phyloP scores from a whole-genome alignment of 2,329 filamentous ascomycete genomes.

The Colletotrichum karsti region DNA sequence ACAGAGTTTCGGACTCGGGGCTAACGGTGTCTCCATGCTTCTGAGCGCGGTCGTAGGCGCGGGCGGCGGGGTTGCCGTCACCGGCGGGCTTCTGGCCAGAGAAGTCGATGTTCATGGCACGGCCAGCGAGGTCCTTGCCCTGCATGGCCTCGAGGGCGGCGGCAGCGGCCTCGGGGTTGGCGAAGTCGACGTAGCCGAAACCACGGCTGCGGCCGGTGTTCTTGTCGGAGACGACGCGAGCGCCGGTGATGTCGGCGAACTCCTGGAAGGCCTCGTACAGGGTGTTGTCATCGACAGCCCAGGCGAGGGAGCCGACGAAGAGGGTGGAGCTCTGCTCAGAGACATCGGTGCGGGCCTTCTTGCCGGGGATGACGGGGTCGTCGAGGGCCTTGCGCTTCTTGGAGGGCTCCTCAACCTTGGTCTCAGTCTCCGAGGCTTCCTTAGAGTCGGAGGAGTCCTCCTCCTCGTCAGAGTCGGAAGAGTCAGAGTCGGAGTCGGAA shows the following conservation, averaged over 20 bases:
- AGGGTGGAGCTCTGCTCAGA: conserved; percentile 69
- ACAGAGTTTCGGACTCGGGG: conserved; percentile 86
- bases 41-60: conserved; percentile 70
- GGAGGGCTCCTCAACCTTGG: conserved; percentile 58
- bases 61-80: conserved; percentile 58
- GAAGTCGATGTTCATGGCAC: conserved; percentile 81
- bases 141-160: conserved; percentile 81
- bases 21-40: conserved; percentile 83
- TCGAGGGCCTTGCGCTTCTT: conserved; percentile 76
- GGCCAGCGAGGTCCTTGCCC: conserved; percentile 77
- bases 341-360: conserved; percentile 74
- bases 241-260: conserved; percentile 76
- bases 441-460: conserved; percentile 42
- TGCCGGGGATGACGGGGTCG: conserved; percentile 54
- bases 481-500: conserved; percentile 42
- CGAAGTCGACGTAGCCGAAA: conserved; percentile 93
- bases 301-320: conserved; percentile 90
- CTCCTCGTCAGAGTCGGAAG: conserved; percentile 43
- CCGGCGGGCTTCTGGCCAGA: conserved; percentile 71
- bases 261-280: conserved; percentile 83
- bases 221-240: conserved; percentile 86
- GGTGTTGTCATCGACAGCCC: conserved; percentile 87
- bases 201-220: conserved; percentile 85
- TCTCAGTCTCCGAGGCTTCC: conserved; percentile 43
- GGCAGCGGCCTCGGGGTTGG: conserved; percentile 70